A percentile compares a stretch with the other conserved stretches of the same genome.
phyloP scores from a whole-genome alignment of 2,329 filamentous ascomycete species.

The Lachnellula occidentalis region DNA sequence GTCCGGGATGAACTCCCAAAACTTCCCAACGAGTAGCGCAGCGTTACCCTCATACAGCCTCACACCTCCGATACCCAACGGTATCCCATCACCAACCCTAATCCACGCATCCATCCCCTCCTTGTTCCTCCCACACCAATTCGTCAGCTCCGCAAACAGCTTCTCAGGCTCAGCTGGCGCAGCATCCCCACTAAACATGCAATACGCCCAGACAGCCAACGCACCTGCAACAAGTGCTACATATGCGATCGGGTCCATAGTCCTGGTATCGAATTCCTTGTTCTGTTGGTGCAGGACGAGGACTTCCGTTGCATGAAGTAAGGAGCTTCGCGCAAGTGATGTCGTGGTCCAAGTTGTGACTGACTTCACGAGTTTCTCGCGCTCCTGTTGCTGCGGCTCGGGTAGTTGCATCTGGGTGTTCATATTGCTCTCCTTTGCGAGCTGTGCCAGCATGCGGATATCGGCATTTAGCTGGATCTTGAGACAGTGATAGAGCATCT shows the following conservation, averaged over 20 bases:
- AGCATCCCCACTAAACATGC: slow-evolving; percentile 22
- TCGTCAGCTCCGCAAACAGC: slow-evolving; percentile 22
- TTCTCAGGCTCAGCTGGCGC: slow-evolving; percentile 4
- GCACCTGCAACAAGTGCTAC: slow-evolving; percentile 31
- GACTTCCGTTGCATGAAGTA: slow-evolving; percentile 33
- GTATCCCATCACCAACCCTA: slow-evolving; percentile 8
- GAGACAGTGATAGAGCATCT: slow-evolving; percentile 35
- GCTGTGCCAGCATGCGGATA: slow-evolving; percentile 27
- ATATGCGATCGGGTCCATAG: slow-evolving; percentile 33
- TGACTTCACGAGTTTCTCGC: slow-evolving; percentile 7
- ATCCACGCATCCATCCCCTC: slow-evolving; percentile 21
- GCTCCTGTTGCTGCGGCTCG: neutral
- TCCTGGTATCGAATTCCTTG: neutral
- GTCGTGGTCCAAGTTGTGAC: slow-evolving; percentile 30
- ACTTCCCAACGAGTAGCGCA: slow-evolving; percentile 6
- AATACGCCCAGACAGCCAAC: slow-evolving; percentile 35
- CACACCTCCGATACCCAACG: slow-evolving; percentile 27
- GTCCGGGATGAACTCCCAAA: slow-evolving; percentile 1
- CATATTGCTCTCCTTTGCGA: slow-evolving; percentile 20
- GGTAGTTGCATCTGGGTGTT: slow-evolving; percentile 1
- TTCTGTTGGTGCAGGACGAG: slow-evolving; percentile 21
- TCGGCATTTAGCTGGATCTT: slow-evolving; percentile 35
- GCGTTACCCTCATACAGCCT: slow-evolving; percentile 31
- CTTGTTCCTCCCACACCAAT: slow-evolving; percentile 19
- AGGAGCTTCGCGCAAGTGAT: slow-evolving; percentile 28